phyloP scores from a whole-genome alignment of 1,284 basidiomycete species.

The Hortiboletus rubellus region DNA sequence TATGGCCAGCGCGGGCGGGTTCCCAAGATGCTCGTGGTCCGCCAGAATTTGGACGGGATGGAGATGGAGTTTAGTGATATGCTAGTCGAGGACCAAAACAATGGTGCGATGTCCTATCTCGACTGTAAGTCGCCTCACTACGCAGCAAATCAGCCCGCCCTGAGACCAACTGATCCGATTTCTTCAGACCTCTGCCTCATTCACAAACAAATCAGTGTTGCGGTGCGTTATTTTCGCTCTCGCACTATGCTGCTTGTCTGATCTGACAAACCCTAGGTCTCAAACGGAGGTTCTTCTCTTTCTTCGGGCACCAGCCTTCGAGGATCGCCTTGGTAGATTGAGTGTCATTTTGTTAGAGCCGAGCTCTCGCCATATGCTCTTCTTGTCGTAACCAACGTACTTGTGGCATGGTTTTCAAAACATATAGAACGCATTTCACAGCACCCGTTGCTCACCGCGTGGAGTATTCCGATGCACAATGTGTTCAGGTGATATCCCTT shows the following conservation, averaged over 20 bases:
- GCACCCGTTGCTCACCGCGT: not conserved
- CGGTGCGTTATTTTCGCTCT: conserved; percentile 45
- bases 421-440: conserved; percentile 9
- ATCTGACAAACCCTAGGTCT: conserved; percentile 36
- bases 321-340: conserved; percentile 51
- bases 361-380: conserved; percentile 1
- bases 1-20: conserved; percentile 60
- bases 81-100: conserved; percentile 96
- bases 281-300: conserved; percentile 45
- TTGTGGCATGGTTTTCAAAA: conserved; percentile 4
- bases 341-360: not conserved
- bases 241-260: not conserved
- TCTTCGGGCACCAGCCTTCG: conserved; percentile 39
- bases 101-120: conserved; percentile 86
- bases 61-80: conserved; percentile 98
- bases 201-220: conserved; percentile 60
- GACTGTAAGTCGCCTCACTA: conserved; percentile 63
- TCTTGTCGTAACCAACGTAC: conserved; percentile 14
- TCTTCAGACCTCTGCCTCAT: conserved; percentile 51
- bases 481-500: not conserved
- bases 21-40: conserved; percentile 74
- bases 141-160: conserved; percentile 10
- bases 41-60: conserved; percentile 91
- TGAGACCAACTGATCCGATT: conserved; percentile 38
- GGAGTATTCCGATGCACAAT: not conserved